Percentiles rank a stretch among this genome's conserved stretches.
These are phyloP conservation scores for Apophysomyces ossiformis DNA, from an alignment of 371 early-diverging fungal species.

Conservation along the genomic window DNA sequence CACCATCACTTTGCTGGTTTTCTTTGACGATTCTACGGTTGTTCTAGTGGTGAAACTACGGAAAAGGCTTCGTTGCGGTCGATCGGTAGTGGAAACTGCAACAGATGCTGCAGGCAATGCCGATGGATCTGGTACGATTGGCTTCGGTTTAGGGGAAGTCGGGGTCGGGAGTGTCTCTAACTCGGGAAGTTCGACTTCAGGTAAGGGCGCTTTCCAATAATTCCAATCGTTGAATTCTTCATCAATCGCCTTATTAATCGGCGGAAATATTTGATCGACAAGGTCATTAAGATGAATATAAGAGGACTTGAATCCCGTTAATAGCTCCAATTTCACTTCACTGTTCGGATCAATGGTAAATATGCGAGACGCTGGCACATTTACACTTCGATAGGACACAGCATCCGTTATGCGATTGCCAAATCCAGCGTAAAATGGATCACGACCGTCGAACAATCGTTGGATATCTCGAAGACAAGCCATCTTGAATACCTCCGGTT, in stretches of 20 bases:
- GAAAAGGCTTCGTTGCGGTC: constrained; percentile 32
- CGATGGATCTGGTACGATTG: constrained; percentile 44
- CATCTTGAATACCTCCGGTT: constrained; percentile 98
- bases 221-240: constrained; percentile 84
- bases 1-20: constrained; percentile 12
- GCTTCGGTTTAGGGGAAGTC: constrained; percentile 25
- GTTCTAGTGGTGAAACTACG: constrained; percentile 47
- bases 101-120: constrained; percentile 29
- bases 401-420: constrained; percentile 94
- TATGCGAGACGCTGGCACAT: constrained; percentile 89
- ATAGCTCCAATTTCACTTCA: constrained; percentile 88
- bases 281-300: constrained; percentile 88
- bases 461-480: constrained; percentile 89
- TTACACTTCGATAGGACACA: constrained; percentile 91
- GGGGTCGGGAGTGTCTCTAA: constrained; percentile 31
- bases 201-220: constrained; percentile 72
- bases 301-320: constrained; percentile 78
- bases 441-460: constrained; percentile 73
- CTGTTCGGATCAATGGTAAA: constrained; percentile 95
- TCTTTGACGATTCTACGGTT: constrained; percentile 7
- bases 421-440: constrained; percentile 97
- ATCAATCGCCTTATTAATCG: constrained; percentile 50
- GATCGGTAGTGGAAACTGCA: constrained; percentile 18
- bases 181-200: constrained; percentile 52
- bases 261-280: constrained; percentile 95